These are phyloP conservation scores for Claviceps sp. DNA, from an alignment of 2,329 filamentous ascomycete species.

Conservation along the genomic window DNA sequence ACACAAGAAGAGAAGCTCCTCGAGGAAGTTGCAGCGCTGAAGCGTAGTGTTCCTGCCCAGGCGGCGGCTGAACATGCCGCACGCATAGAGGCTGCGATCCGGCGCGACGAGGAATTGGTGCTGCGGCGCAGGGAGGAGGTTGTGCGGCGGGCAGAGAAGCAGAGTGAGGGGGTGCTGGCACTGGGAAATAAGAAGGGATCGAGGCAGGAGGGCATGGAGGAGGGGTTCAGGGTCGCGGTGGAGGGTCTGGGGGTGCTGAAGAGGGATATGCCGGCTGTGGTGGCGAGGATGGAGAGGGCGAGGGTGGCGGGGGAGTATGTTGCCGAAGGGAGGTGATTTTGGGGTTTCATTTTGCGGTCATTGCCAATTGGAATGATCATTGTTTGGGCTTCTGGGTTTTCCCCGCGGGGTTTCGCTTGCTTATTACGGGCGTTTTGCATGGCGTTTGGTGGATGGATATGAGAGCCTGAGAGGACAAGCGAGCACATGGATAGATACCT, in stretches of 20 bases:
- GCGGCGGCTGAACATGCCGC: conserved; percentile 31
- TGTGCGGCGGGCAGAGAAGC: conserved; percentile 10
- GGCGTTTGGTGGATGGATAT: not conserved
- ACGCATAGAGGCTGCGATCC: conserved; percentile 24
- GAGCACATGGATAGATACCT: not conserved
- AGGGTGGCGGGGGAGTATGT: conserved; percentile 46
- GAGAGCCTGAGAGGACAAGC: not conserved
- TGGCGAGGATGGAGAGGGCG: conserved; percentile 53
- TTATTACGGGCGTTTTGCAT: not conserved
- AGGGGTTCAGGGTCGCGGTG: conserved; percentile 32
- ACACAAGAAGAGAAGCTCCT: conserved; percentile 50
- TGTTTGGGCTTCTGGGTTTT: not conserved
- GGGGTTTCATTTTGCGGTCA: not conserved
- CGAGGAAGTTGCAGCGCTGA: conserved; percentile 48
- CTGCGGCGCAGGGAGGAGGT: conserved; percentile 14
- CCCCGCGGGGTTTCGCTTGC: not conserved
- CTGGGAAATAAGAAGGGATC: conserved; percentile 22
- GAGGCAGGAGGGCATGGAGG: conserved; percentile 31
- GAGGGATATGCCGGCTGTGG: conserved; percentile 46
- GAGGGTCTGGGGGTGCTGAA: conserved; percentile 39
- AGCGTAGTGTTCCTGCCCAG: conserved; percentile 35
- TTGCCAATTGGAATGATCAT: not conserved
- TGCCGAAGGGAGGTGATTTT: conserved; percentile 17
- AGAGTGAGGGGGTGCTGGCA: conserved; percentile 15
- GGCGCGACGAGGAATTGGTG: conserved; percentile 34